phyloP scores from a whole-genome alignment of 2,329 filamentous ascomycete species.

The Trichoderma oligosporum region DNA sequence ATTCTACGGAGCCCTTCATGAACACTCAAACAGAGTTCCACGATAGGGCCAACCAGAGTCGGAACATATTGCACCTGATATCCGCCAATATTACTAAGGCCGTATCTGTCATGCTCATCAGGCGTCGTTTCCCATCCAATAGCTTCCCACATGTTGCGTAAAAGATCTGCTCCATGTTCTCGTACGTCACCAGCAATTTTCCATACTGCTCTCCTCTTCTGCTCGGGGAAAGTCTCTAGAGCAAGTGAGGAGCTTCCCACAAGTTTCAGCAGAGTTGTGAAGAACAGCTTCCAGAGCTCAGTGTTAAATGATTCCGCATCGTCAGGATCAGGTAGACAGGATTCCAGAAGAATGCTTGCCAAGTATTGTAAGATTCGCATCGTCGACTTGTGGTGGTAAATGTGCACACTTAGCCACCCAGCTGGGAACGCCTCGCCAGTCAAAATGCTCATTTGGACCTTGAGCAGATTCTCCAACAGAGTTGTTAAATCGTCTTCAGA shows the following conservation, averaged over 20 bases:
- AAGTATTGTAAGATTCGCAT: conserved; percentile 83
- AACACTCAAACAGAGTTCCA: conserved; percentile 90
- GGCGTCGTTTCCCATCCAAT: conserved; percentile 90
- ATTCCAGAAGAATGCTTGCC: conserved; percentile 72
- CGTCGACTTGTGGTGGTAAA: conserved; percentile 87
- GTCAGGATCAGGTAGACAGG: conserved; percentile 81
- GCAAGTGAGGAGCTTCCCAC: conserved; percentile 86
- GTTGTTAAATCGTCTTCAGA: conserved; percentile 68
- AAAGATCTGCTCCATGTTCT: conserved; percentile 81
- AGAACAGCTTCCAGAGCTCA: conserved; percentile 90
- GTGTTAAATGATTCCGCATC: conserved; percentile 91
- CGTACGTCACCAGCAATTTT: conserved; percentile 97
- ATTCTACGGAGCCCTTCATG: conserved; percentile 86
- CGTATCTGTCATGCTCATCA: conserved; percentile 75
- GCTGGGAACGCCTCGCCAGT: conserved; percentile 84
- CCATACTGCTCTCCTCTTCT: conserved; percentile 94
- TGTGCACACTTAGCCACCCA: conserved; percentile 87
- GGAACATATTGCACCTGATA: conserved; percentile 99
- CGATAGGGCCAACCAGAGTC: conserved; percentile 81
- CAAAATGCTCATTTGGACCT: conserved; percentile 84
- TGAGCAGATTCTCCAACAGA: conserved; percentile 73
- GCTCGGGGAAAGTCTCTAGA: conserved; percentile 92
- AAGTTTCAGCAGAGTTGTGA: conserved; percentile 81
- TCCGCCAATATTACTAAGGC: conserved; percentile 80
- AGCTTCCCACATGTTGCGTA: conserved; percentile 85